A percentile compares a stretch with the other conserved stretches of the same genome.
Evolutionary conservation across 2,329 filamentous ascomycete genomes (phyloP).

Genomic region (Elsinoe batatas): DNA sequence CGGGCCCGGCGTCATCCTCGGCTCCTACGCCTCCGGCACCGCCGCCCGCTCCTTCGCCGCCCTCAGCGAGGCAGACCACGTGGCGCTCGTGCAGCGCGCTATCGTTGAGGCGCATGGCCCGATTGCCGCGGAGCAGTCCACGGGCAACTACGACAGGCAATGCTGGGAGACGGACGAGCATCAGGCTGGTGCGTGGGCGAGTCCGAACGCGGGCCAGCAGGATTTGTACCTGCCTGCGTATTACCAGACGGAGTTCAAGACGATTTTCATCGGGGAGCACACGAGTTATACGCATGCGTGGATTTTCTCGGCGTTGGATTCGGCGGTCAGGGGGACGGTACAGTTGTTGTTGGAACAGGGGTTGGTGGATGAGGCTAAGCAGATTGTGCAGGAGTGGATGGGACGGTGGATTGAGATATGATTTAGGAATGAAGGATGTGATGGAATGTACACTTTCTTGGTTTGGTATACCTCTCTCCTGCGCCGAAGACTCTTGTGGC

Average conservation of each 20-base stretch:
- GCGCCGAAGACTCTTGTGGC: too few relatives aligned
- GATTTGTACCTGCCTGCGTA: conserved; percentile 63
- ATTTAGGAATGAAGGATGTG: conserved; percentile 24
- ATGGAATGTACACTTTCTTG: not conserved
- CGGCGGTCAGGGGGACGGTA: conserved; percentile 53
- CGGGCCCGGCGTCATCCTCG: conserved; percentile 53
- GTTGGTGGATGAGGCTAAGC: conserved; percentile 60
- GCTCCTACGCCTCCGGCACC: conserved; percentile 45
- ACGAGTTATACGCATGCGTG: conserved; percentile 57
- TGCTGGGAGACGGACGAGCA: conserved; percentile 57
- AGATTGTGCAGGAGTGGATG: conserved; percentile 56
- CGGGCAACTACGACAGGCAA: conserved; percentile 53
- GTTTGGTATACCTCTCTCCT: too few relatives aligned
- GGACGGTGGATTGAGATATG: conserved; percentile 48
- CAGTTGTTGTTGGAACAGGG: conserved; percentile 56
- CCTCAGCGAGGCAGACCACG: conserved; percentile 50
- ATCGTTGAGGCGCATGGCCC: conserved; percentile 59
- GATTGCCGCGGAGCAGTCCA: conserved; percentile 51
- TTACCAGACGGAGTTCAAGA: conserved; percentile 57
- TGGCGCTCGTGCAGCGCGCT: conserved; percentile 52
- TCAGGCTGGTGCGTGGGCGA: conserved; percentile 53
- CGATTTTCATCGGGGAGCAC: conserved; percentile 48
- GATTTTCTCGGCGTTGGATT: conserved; percentile 59
- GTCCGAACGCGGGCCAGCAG: conserved; percentile 51
- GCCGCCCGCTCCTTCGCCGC: conserved; percentile 38